Evolutionary conservation across 2,329 filamentous ascomycete species (phyloP).

Genomic region (Ophiocordyceps sinensis): DNA sequence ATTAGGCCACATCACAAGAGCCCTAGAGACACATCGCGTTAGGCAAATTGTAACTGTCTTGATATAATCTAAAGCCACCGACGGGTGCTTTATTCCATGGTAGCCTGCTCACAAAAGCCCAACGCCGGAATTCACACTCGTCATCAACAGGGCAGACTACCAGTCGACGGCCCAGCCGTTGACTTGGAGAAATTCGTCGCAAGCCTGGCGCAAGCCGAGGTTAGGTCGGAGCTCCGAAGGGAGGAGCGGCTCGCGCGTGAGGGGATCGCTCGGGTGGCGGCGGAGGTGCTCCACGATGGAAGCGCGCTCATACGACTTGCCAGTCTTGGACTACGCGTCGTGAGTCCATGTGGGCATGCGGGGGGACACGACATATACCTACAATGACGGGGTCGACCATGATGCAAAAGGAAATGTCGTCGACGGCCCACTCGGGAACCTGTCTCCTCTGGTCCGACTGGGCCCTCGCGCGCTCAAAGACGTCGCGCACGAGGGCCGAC

Average conservation of each 20-base stretch:
- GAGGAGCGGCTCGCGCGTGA: constrained; percentile 63
- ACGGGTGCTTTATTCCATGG: too few species aligned
- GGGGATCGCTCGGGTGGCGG: constrained; percentile 59
- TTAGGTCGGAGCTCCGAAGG: constrained; percentile 66
- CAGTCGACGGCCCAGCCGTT: constrained; percentile 93
- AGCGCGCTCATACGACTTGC: constrained; percentile 78
- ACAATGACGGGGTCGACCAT: constrained; percentile 57
- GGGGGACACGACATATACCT: constrained; percentile 11
- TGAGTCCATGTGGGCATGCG: not conserved
- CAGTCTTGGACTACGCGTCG: constrained; percentile 53
- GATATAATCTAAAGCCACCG: too few species aligned
- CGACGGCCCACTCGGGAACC: constrained; percentile 63
- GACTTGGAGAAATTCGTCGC: constrained; percentile 67
- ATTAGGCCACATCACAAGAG: too few species aligned
- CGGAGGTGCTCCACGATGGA: constrained; percentile 78
- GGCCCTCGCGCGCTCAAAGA: constrained; percentile 37
- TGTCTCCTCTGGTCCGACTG: constrained; percentile 33
- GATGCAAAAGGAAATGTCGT: constrained; percentile 60
- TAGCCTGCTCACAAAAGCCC: too few species aligned
- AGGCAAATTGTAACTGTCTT: too few species aligned
- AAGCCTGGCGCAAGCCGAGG: constrained; percentile 65
- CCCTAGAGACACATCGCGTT: too few species aligned
- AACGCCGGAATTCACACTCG: too few species aligned
- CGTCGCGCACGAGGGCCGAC: constrained; percentile 24
- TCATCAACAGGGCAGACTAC: constrained; percentile 25